phyloP scores from a whole-genome alignment of 345 rosid genomes.

The Isatis tinctoria region DNA sequence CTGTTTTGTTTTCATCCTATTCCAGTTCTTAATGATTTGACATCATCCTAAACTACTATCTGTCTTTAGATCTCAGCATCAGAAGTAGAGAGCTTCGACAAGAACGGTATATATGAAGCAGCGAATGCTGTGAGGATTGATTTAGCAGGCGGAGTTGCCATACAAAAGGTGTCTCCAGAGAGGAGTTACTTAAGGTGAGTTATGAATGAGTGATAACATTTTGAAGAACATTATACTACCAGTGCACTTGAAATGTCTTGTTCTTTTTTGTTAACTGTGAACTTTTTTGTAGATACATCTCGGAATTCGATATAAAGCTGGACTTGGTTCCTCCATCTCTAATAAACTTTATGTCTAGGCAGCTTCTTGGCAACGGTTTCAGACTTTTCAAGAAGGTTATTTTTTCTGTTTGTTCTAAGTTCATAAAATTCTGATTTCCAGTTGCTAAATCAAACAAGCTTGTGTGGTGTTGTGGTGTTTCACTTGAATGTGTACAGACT shows the following conservation, averaged over 20 bases:
- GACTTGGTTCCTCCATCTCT: constrained; percentile 84
- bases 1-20: background rate
- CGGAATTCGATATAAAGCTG: constrained; percentile 75
- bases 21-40: background rate
- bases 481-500: constrained; percentile 38
- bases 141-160: constrained; percentile 77
- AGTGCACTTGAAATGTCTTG: background rate
- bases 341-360: constrained; percentile 82
- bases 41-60: background rate
- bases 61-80: constrained; percentile 60
- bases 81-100: constrained; percentile 52
- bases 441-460: background rate
- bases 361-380: constrained; percentile 85
- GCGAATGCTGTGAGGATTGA: constrained; percentile 71
- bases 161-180: constrained; percentile 74
- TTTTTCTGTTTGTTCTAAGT: background rate
- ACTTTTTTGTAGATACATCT: constrained; percentile 57
- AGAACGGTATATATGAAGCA: constrained; percentile 54
- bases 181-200: constrained; percentile 86
- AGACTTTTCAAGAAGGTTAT: constrained; percentile 80
- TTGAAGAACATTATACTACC: background rate
- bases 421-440: background rate
- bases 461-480: constrained; percentile 7
- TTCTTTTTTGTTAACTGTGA: background rate
- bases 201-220: background rate